These are phyloP conservation scores for Daldinia vernicosa DNA, from an alignment of 495 filamentous ascomycete species.

Conservation along the genomic window DNA sequence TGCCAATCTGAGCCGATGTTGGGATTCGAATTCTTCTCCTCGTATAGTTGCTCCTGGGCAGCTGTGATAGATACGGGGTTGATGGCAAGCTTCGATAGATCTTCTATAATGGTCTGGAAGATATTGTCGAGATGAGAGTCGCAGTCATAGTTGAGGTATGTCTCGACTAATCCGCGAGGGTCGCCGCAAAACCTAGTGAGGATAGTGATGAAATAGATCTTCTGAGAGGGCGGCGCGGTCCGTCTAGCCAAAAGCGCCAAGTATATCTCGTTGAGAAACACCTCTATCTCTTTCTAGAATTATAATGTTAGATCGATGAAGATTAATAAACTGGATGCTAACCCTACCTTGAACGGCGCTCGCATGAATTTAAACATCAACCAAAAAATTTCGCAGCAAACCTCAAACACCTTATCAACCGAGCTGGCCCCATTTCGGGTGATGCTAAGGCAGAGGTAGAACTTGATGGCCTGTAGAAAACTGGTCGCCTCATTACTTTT, in stretches of 20 bases:
- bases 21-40: conserved; percentile 75
- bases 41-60: conserved; percentile 82
- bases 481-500: conserved; percentile 84
- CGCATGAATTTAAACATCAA: conserved; percentile 93
- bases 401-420: conserved; percentile 89
- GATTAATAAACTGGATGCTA: not conserved
- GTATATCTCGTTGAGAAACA: conserved; percentile 98
- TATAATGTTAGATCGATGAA: conserved; percentile 26
- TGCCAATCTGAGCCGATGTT: conserved; percentile 76
- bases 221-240: conserved; percentile 87
- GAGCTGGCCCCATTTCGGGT: conserved; percentile 95
- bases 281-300: conserved; percentile 92
- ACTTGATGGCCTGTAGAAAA: conserved; percentile 94
- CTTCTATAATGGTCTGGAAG: conserved; percentile 93
- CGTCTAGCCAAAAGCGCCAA: conserved; percentile 89
- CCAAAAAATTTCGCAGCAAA: conserved; percentile 98
- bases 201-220: conserved; percentile 87
- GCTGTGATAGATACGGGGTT: conserved; percentile 75
- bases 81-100: conserved; percentile 83
- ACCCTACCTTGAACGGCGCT: conserved; percentile 84
- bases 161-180: conserved; percentile 88
- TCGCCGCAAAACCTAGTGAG: conserved; percentile 85
- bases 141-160: conserved; percentile 99
- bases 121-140: conserved; percentile 96
- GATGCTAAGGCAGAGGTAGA: conserved; percentile 92